These are phyloP conservation scores for Rhodamnia argentea DNA, from an alignment of 345 rosid genomes.

Conservation along the genomic window DNA sequence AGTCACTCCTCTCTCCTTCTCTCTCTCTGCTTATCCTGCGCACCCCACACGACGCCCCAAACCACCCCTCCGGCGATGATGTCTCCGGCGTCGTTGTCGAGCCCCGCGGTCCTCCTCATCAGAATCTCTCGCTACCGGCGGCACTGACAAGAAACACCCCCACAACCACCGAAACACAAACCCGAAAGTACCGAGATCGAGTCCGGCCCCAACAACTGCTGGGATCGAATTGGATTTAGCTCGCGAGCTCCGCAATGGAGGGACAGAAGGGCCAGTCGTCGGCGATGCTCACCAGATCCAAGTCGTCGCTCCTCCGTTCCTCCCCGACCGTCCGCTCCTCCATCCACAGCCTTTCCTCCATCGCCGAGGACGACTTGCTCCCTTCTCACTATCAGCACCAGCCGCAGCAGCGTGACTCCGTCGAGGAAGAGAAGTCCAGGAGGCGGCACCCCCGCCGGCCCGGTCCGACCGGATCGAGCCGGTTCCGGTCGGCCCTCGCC, in stretches of 20 bases:
- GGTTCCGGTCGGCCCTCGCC: conserved; percentile 42
- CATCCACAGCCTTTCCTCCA: conserved; percentile 69
- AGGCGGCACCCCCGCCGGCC: conserved; percentile 15
- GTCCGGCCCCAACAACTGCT: conserved; percentile 1
- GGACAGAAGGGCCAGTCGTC: conserved; percentile 47
- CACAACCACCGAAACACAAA: not conserved
- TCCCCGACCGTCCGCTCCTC: conserved; percentile 82
- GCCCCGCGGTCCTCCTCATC: conserved; percentile 11
- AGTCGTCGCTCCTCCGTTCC: conserved; percentile 80
- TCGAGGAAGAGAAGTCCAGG: conserved; percentile 18
- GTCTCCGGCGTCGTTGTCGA: conserved; percentile 25
- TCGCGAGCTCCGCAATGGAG: conserved; percentile 26
- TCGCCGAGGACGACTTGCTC: conserved; percentile 41
- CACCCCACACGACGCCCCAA: conserved; percentile 10
- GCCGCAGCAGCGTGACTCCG: not conserved
- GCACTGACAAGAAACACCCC: not conserved
- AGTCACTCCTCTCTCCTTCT: not conserved
- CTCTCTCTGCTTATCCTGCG: conserved; percentile 11
- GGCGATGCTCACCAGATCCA: conserved; percentile 61
- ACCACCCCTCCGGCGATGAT: conserved; percentile 30
- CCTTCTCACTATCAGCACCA: conserved; percentile 15
- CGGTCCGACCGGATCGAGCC: conserved; percentile 32
- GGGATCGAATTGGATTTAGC: not conserved
- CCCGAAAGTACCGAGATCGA: not conserved
- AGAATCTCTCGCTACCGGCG: conserved; percentile 48